Evolutionary conservation across 306 rosid genomes (phyloP), one percentile per base, ranked within the genome.

Genomic region (Ormosia semicastrata): DNA sequence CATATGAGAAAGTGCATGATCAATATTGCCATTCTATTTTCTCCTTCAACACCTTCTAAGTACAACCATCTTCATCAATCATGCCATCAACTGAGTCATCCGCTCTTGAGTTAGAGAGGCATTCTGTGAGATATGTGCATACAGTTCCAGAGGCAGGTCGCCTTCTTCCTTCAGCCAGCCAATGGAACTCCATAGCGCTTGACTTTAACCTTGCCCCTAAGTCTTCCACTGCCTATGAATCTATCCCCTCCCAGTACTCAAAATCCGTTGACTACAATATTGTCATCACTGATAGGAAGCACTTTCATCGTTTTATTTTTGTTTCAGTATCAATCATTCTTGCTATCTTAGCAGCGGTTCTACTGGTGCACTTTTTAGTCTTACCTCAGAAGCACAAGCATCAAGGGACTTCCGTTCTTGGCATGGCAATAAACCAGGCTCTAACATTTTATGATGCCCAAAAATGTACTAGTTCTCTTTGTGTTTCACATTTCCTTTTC

Each of bases 391-490:
- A 80, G 43, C 87, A 85, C 68, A 76, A 58, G 37, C 86, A 77
- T 71, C 86, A 88, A 49, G 81, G 36, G 2, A 34, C 91, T 82
- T 81, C 91, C 71, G 73, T 91, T 85, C 85, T 89, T 70, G 91
- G 87, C 47, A 71, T 89, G 29, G 94, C 94, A 41, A 71, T 94
- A 44, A 89, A 88, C 71, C 96, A 86, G 60, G 93, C 97, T 84
- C 93, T 92, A 13, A 86, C 89, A 10, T 91, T 94, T 76, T 92
- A 87, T 65, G 93, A 94, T 68, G 93, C 94, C n/a, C 94, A 91
- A 75, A 94, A 91, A 76, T 94, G 98, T 91, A 87, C 74, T 64
- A 4, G 10, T 43, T 67, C 70, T 76, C 44, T 47, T 13, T 76
- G 14, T 66, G 47, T 36, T 29, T 30, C 54, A 14, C 32, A 53